phyloP scores from a whole-genome alignment of 140 eudicot genomes.

The Erigeron philadelphicus region DNA sequence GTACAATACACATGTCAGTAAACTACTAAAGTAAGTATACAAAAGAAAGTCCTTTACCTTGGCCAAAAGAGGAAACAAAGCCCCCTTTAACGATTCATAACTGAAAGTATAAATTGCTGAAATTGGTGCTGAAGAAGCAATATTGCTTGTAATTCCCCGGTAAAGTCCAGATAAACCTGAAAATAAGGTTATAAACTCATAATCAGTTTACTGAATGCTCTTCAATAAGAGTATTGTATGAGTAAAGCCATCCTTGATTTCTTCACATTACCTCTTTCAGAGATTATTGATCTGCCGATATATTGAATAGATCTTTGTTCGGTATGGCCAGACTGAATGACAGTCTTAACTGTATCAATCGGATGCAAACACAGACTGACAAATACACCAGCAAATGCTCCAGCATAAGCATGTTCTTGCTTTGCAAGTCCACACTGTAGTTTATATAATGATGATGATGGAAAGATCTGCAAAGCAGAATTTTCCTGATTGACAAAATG shows the following conservation, averaged over 20 bases:
- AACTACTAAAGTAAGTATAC: background rate
- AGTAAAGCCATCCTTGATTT: conserved; percentile 6
- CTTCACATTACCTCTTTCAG: conserved; percentile 69
- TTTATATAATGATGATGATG: conserved; percentile 28
- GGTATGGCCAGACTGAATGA: conserved; percentile 70
- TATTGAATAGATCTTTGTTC: conserved; percentile 53
- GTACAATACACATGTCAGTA: background rate
- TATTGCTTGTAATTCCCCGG: conserved; percentile 85
- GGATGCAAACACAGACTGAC: conserved; percentile 95
- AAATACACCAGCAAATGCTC: conserved; percentile 89
- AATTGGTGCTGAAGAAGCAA: conserved; percentile 90
- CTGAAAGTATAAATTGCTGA: conserved; percentile 93
- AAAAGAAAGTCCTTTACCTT: conserved; percentile 42
- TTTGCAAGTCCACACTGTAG: conserved; percentile 44
- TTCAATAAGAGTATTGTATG: conserved; percentile 7
- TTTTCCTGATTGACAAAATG: conserved; percentile 14
- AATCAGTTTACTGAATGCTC: conserved; percentile 8
- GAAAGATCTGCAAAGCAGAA: conserved; percentile 24
- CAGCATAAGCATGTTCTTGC: conserved; percentile 92
- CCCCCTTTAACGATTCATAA: conserved; percentile 82
- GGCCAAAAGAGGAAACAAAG: conserved; percentile 69
- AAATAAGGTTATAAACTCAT: conserved; percentile 10
- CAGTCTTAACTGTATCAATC: conserved; percentile 85
- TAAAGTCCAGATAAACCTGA: conserved; percentile 76
- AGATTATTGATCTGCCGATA: conserved; percentile 59